Conservation (phyloP, 176 grass and related monocot species). For the Bonia amplexicaulis region DNA sequence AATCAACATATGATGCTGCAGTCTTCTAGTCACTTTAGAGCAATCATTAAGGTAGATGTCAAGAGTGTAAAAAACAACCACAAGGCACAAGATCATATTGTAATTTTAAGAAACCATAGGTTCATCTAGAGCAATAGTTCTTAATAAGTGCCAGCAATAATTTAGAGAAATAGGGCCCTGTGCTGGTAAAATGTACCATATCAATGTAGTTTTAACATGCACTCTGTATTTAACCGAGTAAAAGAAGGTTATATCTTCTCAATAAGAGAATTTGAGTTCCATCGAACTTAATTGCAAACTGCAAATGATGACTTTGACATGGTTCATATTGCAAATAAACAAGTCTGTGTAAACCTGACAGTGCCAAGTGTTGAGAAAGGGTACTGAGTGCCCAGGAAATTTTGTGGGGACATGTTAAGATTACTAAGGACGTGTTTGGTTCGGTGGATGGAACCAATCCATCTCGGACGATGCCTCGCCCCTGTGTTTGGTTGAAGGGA, state of each 20-base stretch:
- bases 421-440: neutral
- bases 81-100: neutral
- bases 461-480: too few species aligned
- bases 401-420: neutral
- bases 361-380: neutral
- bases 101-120: neutral
- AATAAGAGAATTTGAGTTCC: neutral
- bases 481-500: too few species aligned
- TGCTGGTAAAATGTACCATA: neutral
- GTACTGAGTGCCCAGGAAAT: neutral
- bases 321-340: neutral
- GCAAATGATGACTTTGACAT: neutral
- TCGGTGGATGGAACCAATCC: too few species aligned
- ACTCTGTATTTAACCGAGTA: neutral
- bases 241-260: neutral
- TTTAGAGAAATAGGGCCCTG: neutral
- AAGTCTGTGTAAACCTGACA: conserved; percentile 2
- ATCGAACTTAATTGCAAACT: conserved; percentile 10
- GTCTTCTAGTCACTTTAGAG: conserved; percentile 16
- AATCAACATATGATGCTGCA: neutral
- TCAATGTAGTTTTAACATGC: conserved; percentile 16
- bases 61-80: neutral
- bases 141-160: neutral
- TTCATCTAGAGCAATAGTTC: conserved; percentile 2
- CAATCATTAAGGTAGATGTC: neutral